Base-by-base conservation (phyloP, 2,329 filamentous ascomycete species). In the Apiospora aurea region DNA sequence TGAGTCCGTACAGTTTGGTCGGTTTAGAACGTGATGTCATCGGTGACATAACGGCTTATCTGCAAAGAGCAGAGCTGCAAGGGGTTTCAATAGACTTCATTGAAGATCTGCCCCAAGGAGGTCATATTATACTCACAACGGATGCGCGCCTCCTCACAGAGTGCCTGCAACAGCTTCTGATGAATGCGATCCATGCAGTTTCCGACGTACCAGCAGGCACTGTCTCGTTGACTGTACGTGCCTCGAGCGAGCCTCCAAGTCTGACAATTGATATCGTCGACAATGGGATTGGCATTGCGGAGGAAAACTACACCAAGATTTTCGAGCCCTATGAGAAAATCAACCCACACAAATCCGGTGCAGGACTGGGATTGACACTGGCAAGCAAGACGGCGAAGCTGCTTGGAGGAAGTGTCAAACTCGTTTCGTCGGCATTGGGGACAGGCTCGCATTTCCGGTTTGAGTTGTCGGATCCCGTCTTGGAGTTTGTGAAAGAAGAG, bases 301-400 rank as follows among this genome's bases (percentile, higher is more conserved):
- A 64, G 34, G 61, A 46, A 29, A 13, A 71, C 11, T 16, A 53
- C 26, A 24, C 21, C 13, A 61, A 66, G 26, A 71, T 72, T 24
- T 72, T 72, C 41, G 71, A 72, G 49, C 61, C 71, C 21, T 72
- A 57, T n/a, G 71, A 72, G 26, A 72, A 72, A 29, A 66, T 72
- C 18, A 67, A 72, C 29, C 49, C n/a, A 6, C 71, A 70, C 43
- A 68, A 68, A 66, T n/a, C 51, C 11, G 71, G 71, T 26, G 69
- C 69, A 21, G 71, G 71, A 1, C 38, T 72, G 26, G 71, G 71
- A 5, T 38, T 72, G 29, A 72, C 71, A 29, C 43, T 72, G 14
- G 69, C 71, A 21, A 69, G 38, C 10, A 72, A 72, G 29, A 68
- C 70, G 24, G 71, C 66, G 26, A 34, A n/a, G 29, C n/a, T 69